A percentile compares a stretch with the other conserved stretches of the same genome.
phyloP scores from a whole-genome alignment of 2,329 filamentous ascomycete species.

The Didymella keratinophila region DNA sequence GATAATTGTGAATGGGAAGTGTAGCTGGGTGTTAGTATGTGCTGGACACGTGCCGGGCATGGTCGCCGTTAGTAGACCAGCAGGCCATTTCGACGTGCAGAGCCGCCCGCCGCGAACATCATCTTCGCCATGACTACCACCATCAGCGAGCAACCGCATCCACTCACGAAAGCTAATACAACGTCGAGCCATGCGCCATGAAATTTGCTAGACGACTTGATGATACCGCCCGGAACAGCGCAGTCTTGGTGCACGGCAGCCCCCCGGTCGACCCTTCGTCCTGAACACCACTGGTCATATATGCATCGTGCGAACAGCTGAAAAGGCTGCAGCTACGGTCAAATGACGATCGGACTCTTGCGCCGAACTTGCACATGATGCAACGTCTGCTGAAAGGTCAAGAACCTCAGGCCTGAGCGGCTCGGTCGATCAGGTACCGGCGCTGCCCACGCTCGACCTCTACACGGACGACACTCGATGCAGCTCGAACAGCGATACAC shows the following conservation, averaged over 20 bases:
- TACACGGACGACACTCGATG: neutral
- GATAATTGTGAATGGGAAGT: no score
- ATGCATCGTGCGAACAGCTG: slow-evolving; percentile 3
- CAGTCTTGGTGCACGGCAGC: slow-evolving; percentile 25
- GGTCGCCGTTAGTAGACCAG: slow-evolving; percentile 7
- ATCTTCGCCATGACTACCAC: slow-evolving; percentile 12
- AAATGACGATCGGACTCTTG: neutral
- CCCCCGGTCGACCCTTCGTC: slow-evolving; percentile 31
- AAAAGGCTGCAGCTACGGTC: no score
- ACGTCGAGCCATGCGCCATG: neutral
- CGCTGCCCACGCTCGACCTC: neutral
- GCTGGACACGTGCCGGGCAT: slow-evolving; percentile 12
- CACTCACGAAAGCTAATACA: slow-evolving; percentile 6
- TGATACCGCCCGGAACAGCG: slow-evolving; percentile 1
- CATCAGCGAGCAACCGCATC: neutral
- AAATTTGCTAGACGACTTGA: neutral
- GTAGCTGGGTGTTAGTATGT: neutral
- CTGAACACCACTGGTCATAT: slow-evolving; percentile 8
- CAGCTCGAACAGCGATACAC: neutral
- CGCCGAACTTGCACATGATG: neutral
- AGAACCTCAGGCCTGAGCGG: neutral
- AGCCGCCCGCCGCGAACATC: slow-evolving; percentile 18
- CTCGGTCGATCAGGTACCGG: neutral
- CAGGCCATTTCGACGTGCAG: neutral
- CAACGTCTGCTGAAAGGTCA: neutral